Evolutionary conservation across 2,329 filamentous ascomycete genomes (phyloP), one percentile per base, ranked within the genome.

Genomic region (Arachnopeziza araneosa): DNA sequence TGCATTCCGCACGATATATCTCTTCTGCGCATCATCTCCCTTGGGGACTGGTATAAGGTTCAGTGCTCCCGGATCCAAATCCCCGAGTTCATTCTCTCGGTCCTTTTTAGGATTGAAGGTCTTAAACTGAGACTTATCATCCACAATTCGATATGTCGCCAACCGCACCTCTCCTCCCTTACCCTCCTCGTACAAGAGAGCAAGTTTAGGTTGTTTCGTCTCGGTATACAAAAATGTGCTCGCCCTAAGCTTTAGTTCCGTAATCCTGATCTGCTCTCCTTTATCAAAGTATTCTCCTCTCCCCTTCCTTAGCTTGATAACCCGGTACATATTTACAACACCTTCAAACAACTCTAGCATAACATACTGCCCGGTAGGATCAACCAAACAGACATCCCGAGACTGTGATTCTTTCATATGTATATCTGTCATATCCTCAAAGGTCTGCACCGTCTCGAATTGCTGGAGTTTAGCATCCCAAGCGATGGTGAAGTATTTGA

Each of bases 401-500:
- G 89, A 93, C 73, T 93, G 89, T 8, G 89, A 88, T 70, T 96
- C 89, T 56, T 91, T 80, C 82, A 87, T 83, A 62, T 85, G 80
- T 48, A 78, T 80, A 68, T 87, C 83, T 32, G 81, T 76, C 1
- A 75, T 69, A 63, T 88, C 84, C 50, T 78, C 75, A 50, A 83
- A 81, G 1, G 75, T 68, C 66, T 67, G 77, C 23, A 81, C 71
- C 0, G 80, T 83, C 9, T 82, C 78, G 1, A 88, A 73, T 60
- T 77, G 73, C 22, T 75, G 75, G 4, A 70, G 78, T 71, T 82
- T 74, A 0, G 80, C 70, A 68, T 97, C 86, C 93, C 95, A 99
- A 19, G 82, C 86, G 22, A 96, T 75, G 1, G 91, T 96, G 74
- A 98, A 96, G 76, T 96, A 98, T 69, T 92, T 87, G 67, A 90